Evolutionary conservation across 345 rosid species (phyloP).

Genomic region (Nasturtium officinale): DNA sequence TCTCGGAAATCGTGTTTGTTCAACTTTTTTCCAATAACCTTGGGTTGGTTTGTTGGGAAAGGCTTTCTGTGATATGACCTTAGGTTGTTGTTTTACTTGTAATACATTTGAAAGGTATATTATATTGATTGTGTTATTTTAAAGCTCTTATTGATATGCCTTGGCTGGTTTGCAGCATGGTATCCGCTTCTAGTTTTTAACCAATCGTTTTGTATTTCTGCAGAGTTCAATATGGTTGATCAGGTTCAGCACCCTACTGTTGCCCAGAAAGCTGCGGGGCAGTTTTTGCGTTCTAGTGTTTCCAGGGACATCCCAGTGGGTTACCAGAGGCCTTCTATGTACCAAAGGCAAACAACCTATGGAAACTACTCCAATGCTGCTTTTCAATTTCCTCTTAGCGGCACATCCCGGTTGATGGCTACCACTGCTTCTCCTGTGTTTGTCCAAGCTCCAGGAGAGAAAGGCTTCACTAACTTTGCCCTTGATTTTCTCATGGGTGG

Average conservation of each 20-base stretch:
- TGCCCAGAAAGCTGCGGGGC: constrained; percentile 71
- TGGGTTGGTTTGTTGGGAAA: not conserved
- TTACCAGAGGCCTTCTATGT: constrained; percentile 54
- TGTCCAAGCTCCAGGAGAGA: constrained; percentile 72
- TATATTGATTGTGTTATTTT: not conserved
- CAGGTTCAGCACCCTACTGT: constrained; percentile 70
- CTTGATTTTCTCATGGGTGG: constrained; percentile 81
- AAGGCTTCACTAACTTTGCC: constrained; percentile 61
- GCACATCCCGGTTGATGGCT: constrained; percentile 40
- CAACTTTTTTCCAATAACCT: not conserved
- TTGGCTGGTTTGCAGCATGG: not conserved
- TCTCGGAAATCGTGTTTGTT: not conserved
- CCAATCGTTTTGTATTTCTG: not conserved
- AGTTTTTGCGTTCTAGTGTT: constrained; percentile 52
- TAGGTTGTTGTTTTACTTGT: not conserved
- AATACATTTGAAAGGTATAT: not conserved
- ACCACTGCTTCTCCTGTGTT: constrained; percentile 54
- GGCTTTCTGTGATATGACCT: not conserved
- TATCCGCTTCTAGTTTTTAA: not conserved
- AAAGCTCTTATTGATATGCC: not conserved
- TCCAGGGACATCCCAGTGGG: constrained; percentile 53
- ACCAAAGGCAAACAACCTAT: constrained; percentile 57
- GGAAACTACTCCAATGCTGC: constrained; percentile 74
- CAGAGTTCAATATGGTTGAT: constrained; percentile 75
- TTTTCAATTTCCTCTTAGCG: constrained; percentile 47